Percentiles rank a stretch among this genome's conserved stretches.
These are phyloP conservation scores for Blastomyces percursus DNA, from an alignment of 2,329 filamentous ascomycete species.

Conservation along the genomic window DNA sequence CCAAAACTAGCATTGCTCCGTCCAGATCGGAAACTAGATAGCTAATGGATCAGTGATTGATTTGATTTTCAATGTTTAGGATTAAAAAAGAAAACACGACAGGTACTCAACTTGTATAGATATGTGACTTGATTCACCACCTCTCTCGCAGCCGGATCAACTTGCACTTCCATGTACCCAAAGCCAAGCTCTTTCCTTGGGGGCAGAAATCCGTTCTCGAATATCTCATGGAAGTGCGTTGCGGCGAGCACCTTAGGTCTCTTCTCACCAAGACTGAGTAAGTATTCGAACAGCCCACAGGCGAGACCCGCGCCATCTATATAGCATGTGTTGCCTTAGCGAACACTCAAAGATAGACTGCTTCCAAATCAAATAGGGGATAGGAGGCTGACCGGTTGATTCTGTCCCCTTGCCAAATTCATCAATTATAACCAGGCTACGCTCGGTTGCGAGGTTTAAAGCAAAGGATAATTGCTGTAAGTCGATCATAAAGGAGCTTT, in stretches of 20 bases:
- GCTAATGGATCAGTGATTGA: not conserved
- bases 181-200: constrained; percentile 39
- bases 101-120: constrained; percentile 51
- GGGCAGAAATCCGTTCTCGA: constrained; percentile 44
- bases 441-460: constrained; percentile 59
- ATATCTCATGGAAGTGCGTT: constrained; percentile 52
- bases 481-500: constrained; percentile 68
- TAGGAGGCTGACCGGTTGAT: constrained; percentile 34
- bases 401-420: constrained; percentile 72
- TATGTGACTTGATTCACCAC: constrained; percentile 47
- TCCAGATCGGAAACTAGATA: constrained; percentile 44
- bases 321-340: constrained; percentile 7
- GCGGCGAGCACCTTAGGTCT: constrained; percentile 51
- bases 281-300: constrained; percentile 49
- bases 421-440: constrained; percentile 78
- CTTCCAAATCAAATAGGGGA: not conserved
- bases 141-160: constrained; percentile 34
- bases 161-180: constrained; percentile 48
- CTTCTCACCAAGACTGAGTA: constrained; percentile 39
- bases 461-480: constrained; percentile 75
- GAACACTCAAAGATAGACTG: not conserved
- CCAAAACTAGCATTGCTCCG: constrained; percentile 74
- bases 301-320: constrained; percentile 54
- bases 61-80: not conserved
- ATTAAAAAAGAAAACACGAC: not conserved